Conservation (phyloP, 1,284 basidiomycete genomes). For the Coniferiporia weirii region DNA sequence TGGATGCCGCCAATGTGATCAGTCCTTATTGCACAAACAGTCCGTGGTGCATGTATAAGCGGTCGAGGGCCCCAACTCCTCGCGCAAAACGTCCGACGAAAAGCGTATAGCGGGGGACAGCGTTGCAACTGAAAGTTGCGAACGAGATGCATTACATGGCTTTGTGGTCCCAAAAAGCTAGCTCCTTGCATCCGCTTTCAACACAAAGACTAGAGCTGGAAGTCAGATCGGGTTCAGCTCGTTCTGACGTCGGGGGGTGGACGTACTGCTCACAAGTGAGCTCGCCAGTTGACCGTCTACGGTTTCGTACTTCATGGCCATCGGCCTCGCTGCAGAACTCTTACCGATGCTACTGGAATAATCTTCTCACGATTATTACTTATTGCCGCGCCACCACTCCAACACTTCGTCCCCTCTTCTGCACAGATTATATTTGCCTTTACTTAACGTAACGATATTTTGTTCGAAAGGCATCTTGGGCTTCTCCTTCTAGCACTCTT, state of each 20-base stretch:
- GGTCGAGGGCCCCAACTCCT: conserved; percentile 23
- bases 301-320: no score
- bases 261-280: neutral
- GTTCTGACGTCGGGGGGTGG: neutral
- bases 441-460: no score
- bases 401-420: no score
- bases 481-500: no score
- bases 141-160: conserved; percentile 16
- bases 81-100: conserved; percentile 20
- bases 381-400: no score
- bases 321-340: no score
- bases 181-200: conserved; percentile 12
- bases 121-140: neutral
- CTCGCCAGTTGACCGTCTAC: neutral
- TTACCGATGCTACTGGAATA: no score
- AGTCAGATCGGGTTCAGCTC: neutral
- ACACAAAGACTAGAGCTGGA: no score
- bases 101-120: neutral
- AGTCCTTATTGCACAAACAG: neutral
- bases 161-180: neutral
- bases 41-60: conserved; percentile 16
- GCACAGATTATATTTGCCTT: no score
- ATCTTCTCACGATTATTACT: no score
- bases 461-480: no score
- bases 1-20: neutral